A percentile compares a stretch with the other conserved stretches of the same genome.
Evolutionary conservation across 371 early-diverging fungal genomes (phyloP).

Genomic region (Mortierella sp.): DNA sequence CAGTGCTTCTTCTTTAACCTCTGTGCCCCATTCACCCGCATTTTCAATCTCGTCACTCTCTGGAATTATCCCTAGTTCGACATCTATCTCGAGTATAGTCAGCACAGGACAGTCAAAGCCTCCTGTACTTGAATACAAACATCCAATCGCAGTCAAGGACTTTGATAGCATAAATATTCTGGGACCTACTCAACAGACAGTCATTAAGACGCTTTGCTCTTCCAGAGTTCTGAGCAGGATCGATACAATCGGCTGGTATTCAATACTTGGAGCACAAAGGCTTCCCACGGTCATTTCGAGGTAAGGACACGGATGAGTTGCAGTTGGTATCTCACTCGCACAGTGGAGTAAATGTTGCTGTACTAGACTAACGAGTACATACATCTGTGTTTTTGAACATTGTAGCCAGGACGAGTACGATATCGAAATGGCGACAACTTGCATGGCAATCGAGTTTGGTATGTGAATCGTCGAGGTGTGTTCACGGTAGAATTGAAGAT

Average conservation of each 20-base stretch:
- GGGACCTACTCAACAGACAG: constrained; percentile 56
- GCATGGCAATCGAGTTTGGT: constrained; percentile 76
- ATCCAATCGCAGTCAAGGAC: constrained; percentile 45
- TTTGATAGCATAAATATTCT: constrained; percentile 59
- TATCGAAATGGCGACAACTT: constrained; percentile 77
- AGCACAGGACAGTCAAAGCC: constrained; percentile 29
- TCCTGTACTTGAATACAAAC: constrained; percentile 38
- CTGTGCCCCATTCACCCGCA: constrained; percentile 43
- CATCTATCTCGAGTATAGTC: constrained; percentile 37
- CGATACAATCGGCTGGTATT: constrained; percentile 61
- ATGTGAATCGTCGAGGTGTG: background rate
- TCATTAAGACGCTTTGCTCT: constrained; percentile 64
- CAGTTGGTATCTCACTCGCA: background rate
- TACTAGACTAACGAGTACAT: background rate
- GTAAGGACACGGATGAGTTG: constrained; percentile 45
- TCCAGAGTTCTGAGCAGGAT: constrained; percentile 47
- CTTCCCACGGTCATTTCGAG: constrained; percentile 62
- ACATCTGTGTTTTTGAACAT: background rate
- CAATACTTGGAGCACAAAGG: constrained; percentile 62
- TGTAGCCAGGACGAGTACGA: constrained; percentile 81
- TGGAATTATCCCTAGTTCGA: constrained; percentile 40
- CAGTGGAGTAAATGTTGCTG: background rate
- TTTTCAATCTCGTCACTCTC: constrained; percentile 50
- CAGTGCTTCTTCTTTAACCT: constrained; percentile 6
- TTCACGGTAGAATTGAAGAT: too few species aligned